Evolutionary conservation across 2,329 filamentous ascomycete genomes (phyloP).

Genomic region (Colletotrichum sp.): DNA sequence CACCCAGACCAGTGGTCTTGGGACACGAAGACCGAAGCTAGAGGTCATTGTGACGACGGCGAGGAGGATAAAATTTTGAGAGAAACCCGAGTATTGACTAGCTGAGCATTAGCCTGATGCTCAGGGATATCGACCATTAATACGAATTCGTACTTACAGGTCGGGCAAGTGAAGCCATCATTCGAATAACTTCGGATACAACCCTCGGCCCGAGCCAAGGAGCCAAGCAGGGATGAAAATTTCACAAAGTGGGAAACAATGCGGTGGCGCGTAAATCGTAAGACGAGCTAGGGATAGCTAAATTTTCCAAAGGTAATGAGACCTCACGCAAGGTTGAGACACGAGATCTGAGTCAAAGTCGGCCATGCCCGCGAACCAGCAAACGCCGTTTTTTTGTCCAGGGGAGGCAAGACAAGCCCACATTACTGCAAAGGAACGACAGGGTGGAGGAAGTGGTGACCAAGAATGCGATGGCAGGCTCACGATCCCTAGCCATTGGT

Average conservation of each 20-base stretch:
- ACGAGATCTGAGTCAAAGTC: background rate
- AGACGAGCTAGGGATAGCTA: background rate
- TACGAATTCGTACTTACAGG: background rate
- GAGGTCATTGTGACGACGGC: background rate
- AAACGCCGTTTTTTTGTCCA: background rate
- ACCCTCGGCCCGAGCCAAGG: background rate
- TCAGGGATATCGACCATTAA: background rate
- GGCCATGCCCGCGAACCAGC: background rate
- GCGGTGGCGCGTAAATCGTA: background rate
- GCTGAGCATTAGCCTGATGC: background rate
- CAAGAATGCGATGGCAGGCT: background rate
- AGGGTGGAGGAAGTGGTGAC: background rate
- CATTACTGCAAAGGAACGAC: background rate
- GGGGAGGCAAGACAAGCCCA: background rate
- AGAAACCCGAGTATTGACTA: background rate
- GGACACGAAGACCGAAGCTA: background rate
- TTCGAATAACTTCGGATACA: background rate
- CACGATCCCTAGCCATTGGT: background rate
- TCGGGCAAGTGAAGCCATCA: background rate
- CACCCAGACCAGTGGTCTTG: background rate
- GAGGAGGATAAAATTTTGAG: accelerated
- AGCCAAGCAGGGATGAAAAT: background rate
- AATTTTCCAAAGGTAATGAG: background rate
- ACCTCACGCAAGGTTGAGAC: background rate
- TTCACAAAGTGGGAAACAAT: background rate